Base-by-base conservation (phyloP, 768 basidiomycete genomes). In the Pleurotus eryngii region DNA sequence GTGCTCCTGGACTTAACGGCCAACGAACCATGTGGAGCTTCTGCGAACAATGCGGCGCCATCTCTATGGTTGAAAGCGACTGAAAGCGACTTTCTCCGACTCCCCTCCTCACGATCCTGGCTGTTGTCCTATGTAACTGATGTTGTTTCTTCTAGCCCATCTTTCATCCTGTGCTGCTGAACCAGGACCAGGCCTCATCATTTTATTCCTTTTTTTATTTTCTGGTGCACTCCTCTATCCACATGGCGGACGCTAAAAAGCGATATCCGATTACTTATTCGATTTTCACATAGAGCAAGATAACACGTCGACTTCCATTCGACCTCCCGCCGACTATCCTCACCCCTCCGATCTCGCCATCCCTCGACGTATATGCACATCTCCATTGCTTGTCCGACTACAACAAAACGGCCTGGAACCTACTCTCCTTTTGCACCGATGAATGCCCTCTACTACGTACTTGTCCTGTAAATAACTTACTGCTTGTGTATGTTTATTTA, bases 31-130 rank as follows among this genome's bases (percentile, higher is more conserved):
- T 92, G 89, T 92, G 90, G 90, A 86, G 85, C 65, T 86, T 89
- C 68, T 92, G 90, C 70, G 90, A 91, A 78, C 80, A 90, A 75
- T 92, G 90, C 69, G 90, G 90, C 71, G 87, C 90, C 57, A 91
- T 92, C 70, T 89, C 89, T 60, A 91, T 91, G 86, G 87, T 92
- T 72, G 87, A 91, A 67, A 79, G 79, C 72, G 86, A 89, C 71
- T 87, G 73, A 75, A 26, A 26, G 0, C 24, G 24, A 26, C 24
- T 38, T n/a, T 14, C 17, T 9, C 4, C 51, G 37, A 54, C 20
- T 20, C 43, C 24, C 24, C 3, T 45, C 17, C 17, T 17, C 43
- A 11, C 14, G n/a, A n/a, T 27, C 6, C 15, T 1, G n/a, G 30
- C 22, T 8, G 1, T 15, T 20, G 22, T 17, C n/a, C 49, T 50